phyloP scores from a whole-genome alignment of 2,329 filamentous ascomycete species.

The Clarireedia paspali region DNA sequence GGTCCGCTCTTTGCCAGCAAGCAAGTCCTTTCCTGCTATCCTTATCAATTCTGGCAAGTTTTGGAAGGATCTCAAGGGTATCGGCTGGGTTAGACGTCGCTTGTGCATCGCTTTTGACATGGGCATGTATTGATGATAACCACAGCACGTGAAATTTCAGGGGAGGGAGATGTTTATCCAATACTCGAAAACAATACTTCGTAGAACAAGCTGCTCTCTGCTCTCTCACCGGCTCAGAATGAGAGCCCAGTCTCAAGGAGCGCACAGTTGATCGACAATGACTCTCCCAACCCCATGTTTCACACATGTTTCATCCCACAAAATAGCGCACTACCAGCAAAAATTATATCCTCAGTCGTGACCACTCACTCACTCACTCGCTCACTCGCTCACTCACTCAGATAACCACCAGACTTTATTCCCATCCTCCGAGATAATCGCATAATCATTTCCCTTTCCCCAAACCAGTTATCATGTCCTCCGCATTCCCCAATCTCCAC shows the following conservation, averaged over 20 bases:
- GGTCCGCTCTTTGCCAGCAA: not conserved
- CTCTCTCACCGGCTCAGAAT: not conserved
- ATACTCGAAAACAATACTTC: not conserved
- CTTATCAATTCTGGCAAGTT: not conserved
- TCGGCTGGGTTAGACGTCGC: no score
- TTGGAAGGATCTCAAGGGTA: not conserved
- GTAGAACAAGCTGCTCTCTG: not conserved
- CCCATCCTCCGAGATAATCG: not conserved
- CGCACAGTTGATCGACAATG: not conserved
- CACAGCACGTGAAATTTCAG: not conserved
- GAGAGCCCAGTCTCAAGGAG: not conserved
- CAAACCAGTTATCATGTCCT: not conserved
- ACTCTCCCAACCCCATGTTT: not conserved
- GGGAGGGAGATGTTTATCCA: not conserved
- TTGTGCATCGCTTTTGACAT: not conserved
- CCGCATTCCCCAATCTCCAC: conserved; percentile 17
- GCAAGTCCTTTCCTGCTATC: not conserved
- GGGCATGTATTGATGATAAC: not conserved
- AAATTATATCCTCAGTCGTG: not conserved
- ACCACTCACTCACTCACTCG: not conserved
- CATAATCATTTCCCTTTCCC: not conserved
- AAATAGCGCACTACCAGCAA: not conserved
- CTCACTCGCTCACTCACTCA: no score
- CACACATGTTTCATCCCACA: not conserved
- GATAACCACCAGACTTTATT: no score